phyloP scores from a whole-genome alignment of 78 protist genomes.

The Thecamonas trahens region DNA sequence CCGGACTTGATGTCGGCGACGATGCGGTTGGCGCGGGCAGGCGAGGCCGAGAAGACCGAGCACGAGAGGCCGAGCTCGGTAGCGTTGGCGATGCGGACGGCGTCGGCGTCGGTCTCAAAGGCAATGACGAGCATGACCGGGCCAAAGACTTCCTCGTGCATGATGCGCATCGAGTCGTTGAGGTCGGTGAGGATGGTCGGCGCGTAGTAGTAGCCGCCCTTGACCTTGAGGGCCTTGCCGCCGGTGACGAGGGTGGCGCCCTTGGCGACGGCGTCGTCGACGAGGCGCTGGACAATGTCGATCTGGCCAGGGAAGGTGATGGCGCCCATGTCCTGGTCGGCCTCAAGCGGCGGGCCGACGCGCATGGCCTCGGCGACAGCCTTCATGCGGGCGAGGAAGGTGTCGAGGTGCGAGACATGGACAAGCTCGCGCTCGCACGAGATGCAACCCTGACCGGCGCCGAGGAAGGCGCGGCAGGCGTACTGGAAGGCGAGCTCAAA shows the following conservation, averaged over 20 bases:
- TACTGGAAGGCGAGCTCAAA: constrained; percentile 34
- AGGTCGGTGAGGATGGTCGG: constrained; percentile 56
- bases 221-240: constrained; percentile 13
- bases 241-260: constrained; percentile 63
- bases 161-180: constrained; percentile 33
- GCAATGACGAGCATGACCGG: constrained; percentile 27
- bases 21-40: constrained; percentile 55
- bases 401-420: constrained; percentile 36
- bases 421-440: constrained; percentile 50
- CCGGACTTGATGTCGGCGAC: constrained; percentile 48
- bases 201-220: constrained; percentile 22
- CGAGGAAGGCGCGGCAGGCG: constrained; percentile 14
- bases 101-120: constrained; percentile 29
- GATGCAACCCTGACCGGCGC: constrained; percentile 50
- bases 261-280: constrained; percentile 39
- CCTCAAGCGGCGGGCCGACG: constrained; percentile 51
- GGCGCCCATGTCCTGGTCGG: constrained; percentile 53
- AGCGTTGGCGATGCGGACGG: constrained; percentile 35
- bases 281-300: constrained; percentile 42
- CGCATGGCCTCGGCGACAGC: constrained; percentile 9
- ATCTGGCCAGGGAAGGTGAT: constrained; percentile 55
- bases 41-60: constrained; percentile 37
- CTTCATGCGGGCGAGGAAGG: constrained; percentile 26
- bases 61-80: constrained; percentile 63
- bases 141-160: constrained; percentile 49